Conservation (phyloP, 176 grass and related monocot species). For the Puccinellia tenuiflora region DNA sequence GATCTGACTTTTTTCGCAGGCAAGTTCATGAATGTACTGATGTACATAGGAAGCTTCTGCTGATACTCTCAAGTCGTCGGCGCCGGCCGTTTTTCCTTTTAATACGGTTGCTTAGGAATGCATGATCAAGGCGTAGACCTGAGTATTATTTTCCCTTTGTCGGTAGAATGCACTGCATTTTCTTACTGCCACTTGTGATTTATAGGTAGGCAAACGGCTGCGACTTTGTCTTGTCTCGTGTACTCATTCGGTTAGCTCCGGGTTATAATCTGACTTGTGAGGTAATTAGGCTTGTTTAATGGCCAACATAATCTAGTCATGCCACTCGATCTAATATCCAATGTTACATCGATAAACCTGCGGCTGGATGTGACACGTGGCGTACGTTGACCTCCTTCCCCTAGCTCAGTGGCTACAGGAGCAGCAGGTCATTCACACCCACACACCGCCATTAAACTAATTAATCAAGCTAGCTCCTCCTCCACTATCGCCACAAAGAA, state of each 20-base stretch:
- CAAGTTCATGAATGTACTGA: background rate
- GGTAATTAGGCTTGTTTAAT: background rate
- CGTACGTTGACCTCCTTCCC: slow-evolving; percentile 8
- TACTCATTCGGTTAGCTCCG: background rate
- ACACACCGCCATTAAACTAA: background rate
- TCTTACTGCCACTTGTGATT: background rate
- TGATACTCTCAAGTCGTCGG: background rate
- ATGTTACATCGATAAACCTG: background rate
- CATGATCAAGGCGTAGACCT: background rate
- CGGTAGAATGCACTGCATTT: background rate
- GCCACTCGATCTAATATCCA: background rate
- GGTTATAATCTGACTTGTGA: background rate
- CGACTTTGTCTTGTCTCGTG: background rate
- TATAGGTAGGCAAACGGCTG: background rate
- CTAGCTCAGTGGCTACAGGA: background rate
- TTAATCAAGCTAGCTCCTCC: background rate
- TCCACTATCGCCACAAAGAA: background rate
- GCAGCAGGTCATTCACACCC: background rate
- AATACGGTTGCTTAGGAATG: background rate
- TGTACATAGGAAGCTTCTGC: slow-evolving; percentile 1
- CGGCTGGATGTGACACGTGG: slow-evolving; percentile 3
- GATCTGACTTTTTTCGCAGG: slow-evolving; percentile 10
- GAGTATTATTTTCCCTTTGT: background rate
- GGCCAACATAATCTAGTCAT: background rate
- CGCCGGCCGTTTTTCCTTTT: background rate